Conservation (phyloP, 2,329 filamentous ascomycete species). For the Fragosphaeria purpurea region DNA sequence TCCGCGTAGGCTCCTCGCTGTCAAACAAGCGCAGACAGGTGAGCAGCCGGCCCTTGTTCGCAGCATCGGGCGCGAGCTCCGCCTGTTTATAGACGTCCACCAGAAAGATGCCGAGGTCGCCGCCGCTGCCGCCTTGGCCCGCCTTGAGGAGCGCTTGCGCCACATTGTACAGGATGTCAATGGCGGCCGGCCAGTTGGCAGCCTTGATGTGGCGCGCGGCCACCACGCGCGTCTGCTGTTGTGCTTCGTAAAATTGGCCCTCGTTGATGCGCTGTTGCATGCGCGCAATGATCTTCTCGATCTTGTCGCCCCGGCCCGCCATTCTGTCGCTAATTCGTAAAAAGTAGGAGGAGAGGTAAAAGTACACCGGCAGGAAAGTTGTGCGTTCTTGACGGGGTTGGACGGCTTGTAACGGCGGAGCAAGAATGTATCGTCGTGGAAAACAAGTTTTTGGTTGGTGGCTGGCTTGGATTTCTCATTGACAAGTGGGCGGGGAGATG, state of each 20-base stretch:
- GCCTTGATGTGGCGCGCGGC: slow-evolving; percentile 89
- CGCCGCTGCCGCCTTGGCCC: slow-evolving; percentile 87
- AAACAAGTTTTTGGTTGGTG: too few relatives aligned
- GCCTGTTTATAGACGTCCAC: slow-evolving; percentile 88
- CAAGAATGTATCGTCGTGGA: too few relatives aligned
- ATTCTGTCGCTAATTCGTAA: slow-evolving; percentile 13
- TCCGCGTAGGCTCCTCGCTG: slow-evolving; percentile 75
- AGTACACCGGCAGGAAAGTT: not conserved
- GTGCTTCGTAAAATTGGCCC: slow-evolving; percentile 94
- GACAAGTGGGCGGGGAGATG: too few relatives aligned
- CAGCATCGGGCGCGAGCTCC: slow-evolving; percentile 65
- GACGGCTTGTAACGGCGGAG: too few relatives aligned
- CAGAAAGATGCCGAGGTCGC: slow-evolving; percentile 78
- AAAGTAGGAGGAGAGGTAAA: too few relatives aligned
- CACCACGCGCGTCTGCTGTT: slow-evolving; percentile 94
- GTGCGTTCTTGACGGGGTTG: not conserved
- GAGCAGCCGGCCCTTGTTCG: slow-evolving; percentile 63
- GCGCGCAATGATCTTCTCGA: slow-evolving; percentile 48
- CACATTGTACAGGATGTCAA: slow-evolving; percentile 77
- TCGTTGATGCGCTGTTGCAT: slow-evolving; percentile 52
- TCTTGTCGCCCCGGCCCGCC: slow-evolving; percentile 32
- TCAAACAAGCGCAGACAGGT: slow-evolving; percentile 73
- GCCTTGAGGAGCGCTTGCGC: slow-evolving; percentile 79
- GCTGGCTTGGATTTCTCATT: too few relatives aligned
- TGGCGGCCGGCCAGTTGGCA: slow-evolving; percentile 71